Evolutionary conservation across 306 rosid species (phyloP).

Genomic region (Hippophae tibetana): DNA sequence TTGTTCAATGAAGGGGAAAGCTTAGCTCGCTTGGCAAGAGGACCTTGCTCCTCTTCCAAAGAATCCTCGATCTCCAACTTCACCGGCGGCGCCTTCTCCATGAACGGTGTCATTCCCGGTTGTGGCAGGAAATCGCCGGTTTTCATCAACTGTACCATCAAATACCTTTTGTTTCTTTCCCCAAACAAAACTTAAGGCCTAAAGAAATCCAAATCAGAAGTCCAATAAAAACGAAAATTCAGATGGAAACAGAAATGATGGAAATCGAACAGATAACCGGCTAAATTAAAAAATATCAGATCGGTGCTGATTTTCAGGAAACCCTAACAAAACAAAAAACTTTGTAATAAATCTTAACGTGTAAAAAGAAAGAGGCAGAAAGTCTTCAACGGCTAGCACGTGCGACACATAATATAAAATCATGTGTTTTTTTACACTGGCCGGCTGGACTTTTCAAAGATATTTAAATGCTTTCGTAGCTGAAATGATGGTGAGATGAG

Average conservation of each 20-base stretch:
- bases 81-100: constrained; percentile 34
- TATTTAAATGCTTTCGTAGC: neutral
- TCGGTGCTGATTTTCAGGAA: constrained; percentile 28
- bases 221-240: too few relatives aligned
- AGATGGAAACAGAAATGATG: neutral
- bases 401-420: constrained; percentile 12
- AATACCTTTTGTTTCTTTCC: neutral
- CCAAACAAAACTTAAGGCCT: too few relatives aligned
- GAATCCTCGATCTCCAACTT: constrained; percentile 75
- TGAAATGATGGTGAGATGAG: too few relatives aligned
- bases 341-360: constrained; percentile 21
- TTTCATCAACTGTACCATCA: constrained; percentile 62
- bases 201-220: too few relatives aligned
- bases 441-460: neutral
- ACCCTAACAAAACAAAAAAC: constrained; percentile 22
- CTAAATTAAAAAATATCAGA: constrained; percentile 9
- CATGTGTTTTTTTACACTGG: neutral
- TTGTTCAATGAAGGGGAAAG: constrained; percentile 30
- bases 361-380: constrained; percentile 1
- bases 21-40: constrained; percentile 54
- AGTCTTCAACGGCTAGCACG: constrained; percentile 36
- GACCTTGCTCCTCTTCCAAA: constrained; percentile 51
- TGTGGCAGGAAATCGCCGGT: constrained; percentile 36
- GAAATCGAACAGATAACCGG: constrained; percentile 6
- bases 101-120: constrained; percentile 28